Conservation (phyloP, 2,329 filamentous ascomycete species). For the Microthyrium microscopicum region DNA sequence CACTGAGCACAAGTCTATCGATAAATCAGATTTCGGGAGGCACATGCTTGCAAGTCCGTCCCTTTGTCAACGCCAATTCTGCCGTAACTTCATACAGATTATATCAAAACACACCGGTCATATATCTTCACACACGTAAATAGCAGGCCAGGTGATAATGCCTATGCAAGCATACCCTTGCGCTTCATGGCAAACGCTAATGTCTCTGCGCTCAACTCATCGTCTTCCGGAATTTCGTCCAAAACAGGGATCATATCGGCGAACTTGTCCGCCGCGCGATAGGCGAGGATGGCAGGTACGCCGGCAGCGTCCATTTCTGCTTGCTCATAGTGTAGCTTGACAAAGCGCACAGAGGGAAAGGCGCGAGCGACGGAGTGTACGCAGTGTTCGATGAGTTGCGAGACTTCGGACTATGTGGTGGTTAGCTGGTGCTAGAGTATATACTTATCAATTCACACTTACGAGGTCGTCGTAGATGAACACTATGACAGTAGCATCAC, state of each 20-base stretch:
- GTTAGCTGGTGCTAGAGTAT: too few relatives aligned
- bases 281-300: constrained; percentile 76
- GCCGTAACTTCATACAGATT: too few relatives aligned
- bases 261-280: constrained; percentile 78
- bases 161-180: too few relatives aligned
- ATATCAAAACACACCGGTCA: too few relatives aligned
- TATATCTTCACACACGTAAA: too few relatives aligned
- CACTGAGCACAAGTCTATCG: too few relatives aligned
- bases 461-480: constrained; percentile 85
- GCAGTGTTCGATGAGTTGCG: constrained; percentile 60
- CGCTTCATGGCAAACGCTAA: constrained; percentile 41
- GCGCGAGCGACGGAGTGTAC: constrained; percentile 56
- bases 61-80: too few relatives aligned
- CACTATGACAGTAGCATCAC: constrained; percentile 74
- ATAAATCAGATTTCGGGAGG: too few relatives aligned
- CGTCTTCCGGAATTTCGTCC: constrained; percentile 58
- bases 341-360: constrained; percentile 61
- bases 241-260: constrained; percentile 77
- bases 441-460: constrained; percentile 22
- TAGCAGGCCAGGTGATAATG: too few relatives aligned
- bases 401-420: constrained; percentile 52
- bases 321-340: constrained; percentile 80
- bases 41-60: too few relatives aligned
- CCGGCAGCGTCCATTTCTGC: constrained; percentile 86
- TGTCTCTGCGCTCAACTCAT: constrained; percentile 32